Conservation (phyloP, 106 monocot species). For the Vanilla planifolia region DNA sequence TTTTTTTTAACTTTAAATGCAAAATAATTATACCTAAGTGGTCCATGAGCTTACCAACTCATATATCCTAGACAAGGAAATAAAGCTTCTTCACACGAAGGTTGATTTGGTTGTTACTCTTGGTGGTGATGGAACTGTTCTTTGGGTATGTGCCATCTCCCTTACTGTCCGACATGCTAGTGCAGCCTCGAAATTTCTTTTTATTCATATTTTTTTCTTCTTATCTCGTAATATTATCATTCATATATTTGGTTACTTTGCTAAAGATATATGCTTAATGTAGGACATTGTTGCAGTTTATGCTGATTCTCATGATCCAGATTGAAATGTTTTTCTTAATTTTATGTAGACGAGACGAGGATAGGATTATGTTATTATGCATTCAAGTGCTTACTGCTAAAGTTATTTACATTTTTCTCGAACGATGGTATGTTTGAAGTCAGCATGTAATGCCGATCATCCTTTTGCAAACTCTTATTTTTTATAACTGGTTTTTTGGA, state of each 20-base stretch:
- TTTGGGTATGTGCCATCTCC: slow-evolving; percentile 68
- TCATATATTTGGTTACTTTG: not conserved
- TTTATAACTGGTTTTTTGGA: too few species aligned
- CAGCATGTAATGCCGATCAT: too few species aligned
- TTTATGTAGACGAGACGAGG: not conserved
- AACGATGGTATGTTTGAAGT: too few species aligned
- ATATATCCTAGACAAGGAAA: slow-evolving; percentile 60
- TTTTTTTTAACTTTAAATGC: not conserved
- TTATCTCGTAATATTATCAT: not conserved
- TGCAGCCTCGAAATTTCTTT: not conserved
- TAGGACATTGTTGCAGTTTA: not conserved
- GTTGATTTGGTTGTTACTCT: slow-evolving; percentile 92
- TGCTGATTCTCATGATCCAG: not conserved
- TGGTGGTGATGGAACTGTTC: slow-evolving; percentile 99
- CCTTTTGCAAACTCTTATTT: too few species aligned
- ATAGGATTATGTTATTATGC: too few species aligned
- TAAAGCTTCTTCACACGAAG: slow-evolving; percentile 68
- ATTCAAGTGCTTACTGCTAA: too few species aligned
- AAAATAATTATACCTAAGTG: not conserved
- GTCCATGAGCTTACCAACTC: not conserved
- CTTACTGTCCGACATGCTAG: not conserved
- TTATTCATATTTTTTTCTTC: not conserved
- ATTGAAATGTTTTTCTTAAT: not conserved
- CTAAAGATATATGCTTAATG: not conserved
- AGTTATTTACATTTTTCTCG: too few species aligned